phyloP scores from a whole-genome alignment of 768 basidiomycete genomes.

The Hypholoma fasciculare region DNA sequence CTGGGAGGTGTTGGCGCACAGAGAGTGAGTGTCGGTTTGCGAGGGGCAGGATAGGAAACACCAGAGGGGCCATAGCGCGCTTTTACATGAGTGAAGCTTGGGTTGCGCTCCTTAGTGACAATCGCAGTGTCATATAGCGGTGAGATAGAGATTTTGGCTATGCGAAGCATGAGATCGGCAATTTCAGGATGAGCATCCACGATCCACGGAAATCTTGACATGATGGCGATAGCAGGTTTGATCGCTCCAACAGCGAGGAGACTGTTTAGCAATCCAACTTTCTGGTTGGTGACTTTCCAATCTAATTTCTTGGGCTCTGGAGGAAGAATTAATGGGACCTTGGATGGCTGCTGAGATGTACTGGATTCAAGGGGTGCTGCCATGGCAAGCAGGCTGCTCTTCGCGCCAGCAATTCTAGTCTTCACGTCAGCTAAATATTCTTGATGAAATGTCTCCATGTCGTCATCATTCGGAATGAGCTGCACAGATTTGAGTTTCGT shows the following conservation, averaged over 20 bases:
- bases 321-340: constrained; percentile 39
- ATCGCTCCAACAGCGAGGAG: constrained; percentile 87
- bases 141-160: constrained; percentile 67
- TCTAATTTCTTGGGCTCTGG: constrained; percentile 45
- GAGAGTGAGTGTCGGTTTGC: constrained; percentile 70
- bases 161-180: constrained; percentile 82
- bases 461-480: constrained; percentile 62
- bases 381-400: constrained; percentile 77
- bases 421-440: constrained; percentile 67
- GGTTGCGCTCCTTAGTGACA: constrained; percentile 58
- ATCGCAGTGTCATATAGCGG: constrained; percentile 61
- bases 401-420: constrained; percentile 65
- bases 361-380: constrained; percentile 76
- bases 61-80: constrained; percentile 64
- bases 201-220: constrained; percentile 85
- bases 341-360: constrained; percentile 34
- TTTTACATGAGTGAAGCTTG: constrained; percentile 63
- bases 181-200: constrained; percentile 80
- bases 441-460: constrained; percentile 67
- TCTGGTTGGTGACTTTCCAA: constrained; percentile 66
- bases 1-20: constrained; percentile 81
- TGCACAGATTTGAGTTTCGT: constrained; percentile 10
- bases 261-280: constrained; percentile 72
- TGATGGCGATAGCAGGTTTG: constrained; percentile 72
- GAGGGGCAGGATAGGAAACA: constrained; percentile 46